Percentiles rank a stretch among this genome's conserved stretches.
phyloP scores from a whole-genome alignment of 176 grass and related monocot genomes.

The Typha latifolia region DNA sequence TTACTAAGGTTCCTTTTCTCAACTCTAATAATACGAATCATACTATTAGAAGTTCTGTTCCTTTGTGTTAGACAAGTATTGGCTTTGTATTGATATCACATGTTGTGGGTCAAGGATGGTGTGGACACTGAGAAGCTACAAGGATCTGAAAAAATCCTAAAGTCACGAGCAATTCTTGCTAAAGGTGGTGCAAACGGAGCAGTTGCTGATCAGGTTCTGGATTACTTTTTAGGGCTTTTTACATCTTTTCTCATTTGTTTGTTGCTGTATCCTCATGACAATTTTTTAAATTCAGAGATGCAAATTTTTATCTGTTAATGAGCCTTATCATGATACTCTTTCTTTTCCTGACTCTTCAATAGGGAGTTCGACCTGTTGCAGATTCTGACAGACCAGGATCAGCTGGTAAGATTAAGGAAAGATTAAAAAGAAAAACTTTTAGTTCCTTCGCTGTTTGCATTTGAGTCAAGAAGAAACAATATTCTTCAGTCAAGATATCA shows the following conservation, averaged over 20 bases:
- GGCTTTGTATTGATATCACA: not conserved
- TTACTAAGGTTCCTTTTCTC: too few relatives aligned
- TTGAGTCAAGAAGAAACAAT: not conserved
- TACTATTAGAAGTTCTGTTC: too few relatives aligned
- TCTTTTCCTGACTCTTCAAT: not conserved
- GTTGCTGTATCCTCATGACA: not conserved
- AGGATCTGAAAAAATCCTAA: constrained; percentile 64
- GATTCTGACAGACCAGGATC: constrained; percentile 78
- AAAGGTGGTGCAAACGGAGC: constrained; percentile 80
- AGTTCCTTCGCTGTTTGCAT: not conserved
- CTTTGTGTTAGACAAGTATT: not conserved
- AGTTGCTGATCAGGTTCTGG: constrained; percentile 67
- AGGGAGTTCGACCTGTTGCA: constrained; percentile 51
- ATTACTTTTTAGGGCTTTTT: not conserved
- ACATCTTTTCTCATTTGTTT: not conserved
- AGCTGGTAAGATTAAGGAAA: constrained; percentile 41
- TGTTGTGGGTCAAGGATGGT: constrained; percentile 42
- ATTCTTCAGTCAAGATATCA: too few relatives aligned
- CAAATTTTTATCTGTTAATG: too few relatives aligned
- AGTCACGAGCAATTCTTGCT: constrained; percentile 47
- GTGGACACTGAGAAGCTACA: constrained; percentile 55
- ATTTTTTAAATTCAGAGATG: too few relatives aligned
- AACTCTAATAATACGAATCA: too few relatives aligned
- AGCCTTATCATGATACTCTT: too few relatives aligned
- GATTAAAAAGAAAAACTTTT: not conserved